Percentiles rank a stretch among this genome's conserved stretches.
Conservation (phyloP, 495 filamentous ascomycete species). For the Xylaria scruposa region DNA sequence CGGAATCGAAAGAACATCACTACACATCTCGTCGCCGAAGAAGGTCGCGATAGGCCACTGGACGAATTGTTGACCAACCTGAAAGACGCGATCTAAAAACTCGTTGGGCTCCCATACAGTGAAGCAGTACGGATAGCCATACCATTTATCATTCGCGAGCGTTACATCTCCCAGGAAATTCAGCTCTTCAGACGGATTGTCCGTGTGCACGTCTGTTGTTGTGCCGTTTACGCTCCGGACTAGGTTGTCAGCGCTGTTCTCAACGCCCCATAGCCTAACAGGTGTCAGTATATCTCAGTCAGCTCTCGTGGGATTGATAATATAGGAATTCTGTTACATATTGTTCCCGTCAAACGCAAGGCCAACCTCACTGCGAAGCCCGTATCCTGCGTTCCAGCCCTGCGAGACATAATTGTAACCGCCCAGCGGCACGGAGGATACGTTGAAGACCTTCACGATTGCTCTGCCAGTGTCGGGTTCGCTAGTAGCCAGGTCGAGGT, state of each 20-base stretch:
- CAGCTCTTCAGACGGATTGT: constrained; percentile 78
- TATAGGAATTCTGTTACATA: constrained; percentile 28
- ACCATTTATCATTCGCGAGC: constrained; percentile 54
- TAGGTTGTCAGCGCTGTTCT: constrained; percentile 75
- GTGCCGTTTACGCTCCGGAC: constrained; percentile 44
- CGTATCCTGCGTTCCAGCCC: constrained; percentile 71
- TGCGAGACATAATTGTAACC: constrained; percentile 50
- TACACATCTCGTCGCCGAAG: constrained; percentile 57
- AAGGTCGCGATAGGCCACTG: constrained; percentile 32
- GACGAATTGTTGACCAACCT: constrained; percentile 49
- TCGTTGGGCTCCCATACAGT: constrained; percentile 62
- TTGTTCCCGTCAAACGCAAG: constrained; percentile 52
- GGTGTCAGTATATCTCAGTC: constrained; percentile 54
- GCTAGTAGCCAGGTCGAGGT: constrained; percentile 61
- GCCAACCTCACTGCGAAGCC: constrained; percentile 75
- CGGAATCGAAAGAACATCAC: constrained; percentile 42
- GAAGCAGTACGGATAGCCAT: constrained; percentile 75
- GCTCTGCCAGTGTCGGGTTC: constrained; percentile 60
- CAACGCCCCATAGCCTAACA: constrained; percentile 68
- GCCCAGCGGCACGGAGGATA: constrained; percentile 47
- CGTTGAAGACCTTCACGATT: constrained; percentile 71
- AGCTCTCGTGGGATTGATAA: not conserved
- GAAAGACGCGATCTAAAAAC: constrained; percentile 35
- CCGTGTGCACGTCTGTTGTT: constrained; percentile 65
- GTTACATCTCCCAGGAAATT: constrained; percentile 72